A percentile compares a stretch with the other conserved stretches of the same genome.
Evolutionary conservation across 768 basidiomycete genomes (phyloP).

Genomic region (Rhodotorula graminis): DNA sequence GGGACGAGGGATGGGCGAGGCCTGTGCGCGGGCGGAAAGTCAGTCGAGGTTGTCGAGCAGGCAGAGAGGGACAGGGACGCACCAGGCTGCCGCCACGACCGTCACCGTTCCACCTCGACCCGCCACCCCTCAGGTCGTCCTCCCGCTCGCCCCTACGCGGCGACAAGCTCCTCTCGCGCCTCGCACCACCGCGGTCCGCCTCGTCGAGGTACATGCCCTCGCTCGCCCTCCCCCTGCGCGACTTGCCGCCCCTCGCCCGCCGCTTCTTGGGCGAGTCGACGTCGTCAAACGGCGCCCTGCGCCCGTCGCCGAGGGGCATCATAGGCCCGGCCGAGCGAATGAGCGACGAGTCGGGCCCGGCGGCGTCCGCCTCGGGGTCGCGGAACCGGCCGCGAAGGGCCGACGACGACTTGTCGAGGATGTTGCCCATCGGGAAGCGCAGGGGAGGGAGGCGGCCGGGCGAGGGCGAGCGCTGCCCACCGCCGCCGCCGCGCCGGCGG

Average conservation of each 20-base stretch:
- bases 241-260: background rate
- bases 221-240: too few relatives aligned
- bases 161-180: background rate
- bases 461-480: background rate
- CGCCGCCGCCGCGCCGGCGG: background rate
- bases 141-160: background rate
- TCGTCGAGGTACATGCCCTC: background rate
- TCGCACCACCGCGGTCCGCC: too few relatives aligned
- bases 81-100: too few relatives aligned
- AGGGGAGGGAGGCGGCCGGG: background rate
- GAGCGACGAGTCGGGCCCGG: background rate
- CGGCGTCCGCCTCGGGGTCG: background rate
- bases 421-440: too few relatives aligned
- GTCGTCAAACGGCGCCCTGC: background rate
- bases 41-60: too few relatives aligned
- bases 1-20: background rate
- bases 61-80: too few relatives aligned
- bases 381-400: background rate
- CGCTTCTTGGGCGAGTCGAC: background rate
- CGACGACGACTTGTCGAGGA: background rate
- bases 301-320: background rate
- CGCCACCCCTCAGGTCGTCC: background rate
- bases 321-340: background rate
- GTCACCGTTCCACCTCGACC: background rate
- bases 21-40: background rate